These are phyloP conservation scores for Ambrosia hybrid DNA, from an alignment of 140 eudicot species.

Conservation along the genomic window DNA sequence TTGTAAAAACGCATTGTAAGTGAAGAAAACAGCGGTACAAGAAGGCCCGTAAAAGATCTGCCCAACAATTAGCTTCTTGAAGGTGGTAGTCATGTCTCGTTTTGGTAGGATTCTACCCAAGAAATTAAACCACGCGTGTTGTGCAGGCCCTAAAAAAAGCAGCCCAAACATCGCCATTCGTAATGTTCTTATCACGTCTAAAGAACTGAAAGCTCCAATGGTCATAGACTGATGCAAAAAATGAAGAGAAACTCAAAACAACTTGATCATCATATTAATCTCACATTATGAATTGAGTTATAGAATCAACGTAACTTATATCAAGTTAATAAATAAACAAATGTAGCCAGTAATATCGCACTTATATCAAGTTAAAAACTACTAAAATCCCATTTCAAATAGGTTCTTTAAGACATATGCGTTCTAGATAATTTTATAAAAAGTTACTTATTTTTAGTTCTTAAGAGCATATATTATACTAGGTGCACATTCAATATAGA, in stretches of 20 bases:
- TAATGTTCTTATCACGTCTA: constrained; percentile 52
- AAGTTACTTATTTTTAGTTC: no score
- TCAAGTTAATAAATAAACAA: not conserved
- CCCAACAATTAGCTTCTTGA: constrained; percentile 63
- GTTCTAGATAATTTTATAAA: not conserved
- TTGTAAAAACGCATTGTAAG: constrained; percentile 72
- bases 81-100: constrained; percentile 58
- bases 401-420: not conserved
- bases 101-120: constrained; percentile 57
- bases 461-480: no score
- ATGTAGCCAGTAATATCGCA: no score
- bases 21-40: constrained; percentile 58
- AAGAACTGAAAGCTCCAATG: constrained; percentile 40
- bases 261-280: not conserved
- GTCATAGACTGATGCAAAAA: constrained; percentile 45
- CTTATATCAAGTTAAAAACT: no score
- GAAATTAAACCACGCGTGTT: constrained; percentile 70
- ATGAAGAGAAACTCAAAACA: no score
- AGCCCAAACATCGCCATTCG: constrained; percentile 70
- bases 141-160: constrained; percentile 61
- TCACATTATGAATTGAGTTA: not conserved
- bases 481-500: not conserved
- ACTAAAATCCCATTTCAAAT: not conserved
- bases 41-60: constrained; percentile 67
- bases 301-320: not conserved